phyloP scores from a whole-genome alignment of 352 stramenopile species.

The Hyaloperonospora arabidopsidis region DNA sequence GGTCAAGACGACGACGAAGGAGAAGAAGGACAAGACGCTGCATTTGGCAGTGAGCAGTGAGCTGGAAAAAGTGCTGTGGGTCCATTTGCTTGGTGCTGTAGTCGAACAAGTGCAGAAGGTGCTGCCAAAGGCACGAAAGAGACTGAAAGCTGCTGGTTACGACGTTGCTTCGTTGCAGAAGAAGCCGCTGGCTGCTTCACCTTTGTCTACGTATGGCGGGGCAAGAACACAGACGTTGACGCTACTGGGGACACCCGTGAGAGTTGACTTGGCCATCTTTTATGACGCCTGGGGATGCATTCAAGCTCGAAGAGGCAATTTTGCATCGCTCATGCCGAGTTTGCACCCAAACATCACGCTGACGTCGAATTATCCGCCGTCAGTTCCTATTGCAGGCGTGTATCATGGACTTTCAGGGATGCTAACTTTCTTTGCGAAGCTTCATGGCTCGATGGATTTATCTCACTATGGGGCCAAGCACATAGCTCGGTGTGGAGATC shows the following conservation, averaged over 20 bases:
- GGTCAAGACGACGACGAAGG: slow-evolving; percentile 47
- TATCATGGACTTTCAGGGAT: slow-evolving; percentile 58
- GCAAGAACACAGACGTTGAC: slow-evolving; percentile 33
- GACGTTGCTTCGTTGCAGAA: slow-evolving; percentile 15
- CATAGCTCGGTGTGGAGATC: slow-evolving; percentile 57
- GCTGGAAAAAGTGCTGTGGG: slow-evolving; percentile 66
- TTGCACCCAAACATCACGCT: slow-evolving; percentile 71
- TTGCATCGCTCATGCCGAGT: slow-evolving; percentile 65
- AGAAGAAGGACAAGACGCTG: slow-evolving; percentile 48
- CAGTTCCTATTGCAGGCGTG: slow-evolving; percentile 56
- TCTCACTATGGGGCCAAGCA: slow-evolving; percentile 62
- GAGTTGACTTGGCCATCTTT: slow-evolving; percentile 53
- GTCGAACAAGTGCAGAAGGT: slow-evolving; percentile 46
- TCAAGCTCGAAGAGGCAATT: slow-evolving; percentile 69
- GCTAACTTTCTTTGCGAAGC: slow-evolving; percentile 61
- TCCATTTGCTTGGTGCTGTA: slow-evolving; percentile 57
- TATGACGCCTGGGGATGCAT: slow-evolving; percentile 74
- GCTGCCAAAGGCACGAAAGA: slow-evolving; percentile 31
- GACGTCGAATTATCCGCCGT: slow-evolving; percentile 70
- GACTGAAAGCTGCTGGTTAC: slow-evolving; percentile 17
- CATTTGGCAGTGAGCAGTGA: slow-evolving; percentile 61
- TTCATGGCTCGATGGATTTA: slow-evolving; percentile 66
- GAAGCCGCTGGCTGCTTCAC: slow-evolving; percentile 18
- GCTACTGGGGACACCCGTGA: slow-evolving; percentile 45
- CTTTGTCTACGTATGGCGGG: slow-evolving; percentile 19